Evolutionary conservation across 1,139 yeast genomes (phyloP).

Genomic region (Magnusiomyces tetraspermus): DNA sequence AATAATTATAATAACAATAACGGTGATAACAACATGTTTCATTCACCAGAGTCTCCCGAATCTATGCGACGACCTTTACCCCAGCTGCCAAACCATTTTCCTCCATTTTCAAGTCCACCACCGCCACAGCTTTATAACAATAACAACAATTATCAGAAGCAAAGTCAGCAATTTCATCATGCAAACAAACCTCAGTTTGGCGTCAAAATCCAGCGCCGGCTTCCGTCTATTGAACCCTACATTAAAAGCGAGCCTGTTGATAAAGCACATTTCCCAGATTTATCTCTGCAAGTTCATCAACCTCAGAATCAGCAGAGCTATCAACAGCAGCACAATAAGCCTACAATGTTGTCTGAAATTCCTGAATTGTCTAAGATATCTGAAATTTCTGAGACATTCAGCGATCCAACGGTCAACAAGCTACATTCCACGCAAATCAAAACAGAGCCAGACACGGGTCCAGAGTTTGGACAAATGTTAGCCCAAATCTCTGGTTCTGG

Average conservation of each 20-base stretch:
- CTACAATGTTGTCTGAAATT: too few species aligned
- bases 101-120: neutral
- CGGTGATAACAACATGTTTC: neutral
- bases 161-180: neutral
- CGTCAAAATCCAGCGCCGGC: neutral
- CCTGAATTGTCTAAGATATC: neutral
- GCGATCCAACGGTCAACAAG: neutral
- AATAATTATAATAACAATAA: too few species aligned
- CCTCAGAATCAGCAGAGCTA: too few species aligned
- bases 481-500: too few species aligned
- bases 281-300: too few species aligned
- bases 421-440: neutral
- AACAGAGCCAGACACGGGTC: neutral
- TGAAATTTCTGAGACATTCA: neutral
- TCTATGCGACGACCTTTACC: constrained; percentile 11
- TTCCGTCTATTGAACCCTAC: neutral
- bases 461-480: too few species aligned
- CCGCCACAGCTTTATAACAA: constrained; percentile 1
- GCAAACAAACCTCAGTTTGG: neutral
- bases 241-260: neutral
- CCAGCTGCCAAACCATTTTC: constrained; percentile 4
- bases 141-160: neutral
- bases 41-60: neutral
- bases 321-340: too few species aligned
- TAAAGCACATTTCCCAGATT: neutral